Evolutionary conservation across 176 grass and related monocot genomes (phyloP).

Genomic region (Carex cristatella): DNA sequence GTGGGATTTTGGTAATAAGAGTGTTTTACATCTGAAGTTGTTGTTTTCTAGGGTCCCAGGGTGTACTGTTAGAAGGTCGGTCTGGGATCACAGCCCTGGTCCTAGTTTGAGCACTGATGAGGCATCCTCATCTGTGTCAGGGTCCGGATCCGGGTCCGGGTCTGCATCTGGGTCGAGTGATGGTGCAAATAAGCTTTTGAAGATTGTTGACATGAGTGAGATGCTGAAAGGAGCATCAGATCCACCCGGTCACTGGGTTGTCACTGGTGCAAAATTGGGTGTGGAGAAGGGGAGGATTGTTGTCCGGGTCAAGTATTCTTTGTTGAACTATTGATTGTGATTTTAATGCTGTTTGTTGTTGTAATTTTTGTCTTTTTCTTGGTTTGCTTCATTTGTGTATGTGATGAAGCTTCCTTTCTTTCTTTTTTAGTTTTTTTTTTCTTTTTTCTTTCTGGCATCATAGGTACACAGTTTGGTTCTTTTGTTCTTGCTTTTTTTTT

Average conservation of each 20-base stretch:
- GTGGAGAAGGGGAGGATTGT: constrained; percentile 89
- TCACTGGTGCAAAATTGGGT: constrained; percentile 94
- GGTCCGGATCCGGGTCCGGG: constrained; percentile 13
- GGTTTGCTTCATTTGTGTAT: constrained; percentile 39
- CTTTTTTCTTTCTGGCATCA: constrained; percentile 35
- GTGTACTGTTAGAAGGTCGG: constrained; percentile 94
- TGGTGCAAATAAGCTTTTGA: constrained; percentile 62
- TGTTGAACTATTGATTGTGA: constrained; percentile 88
- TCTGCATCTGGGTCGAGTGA: constrained; percentile 42
- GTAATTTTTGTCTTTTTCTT: neutral
- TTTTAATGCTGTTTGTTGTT: constrained; percentile 39
- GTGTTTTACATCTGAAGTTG: constrained; percentile 84
- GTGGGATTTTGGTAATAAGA: constrained; percentile 92
- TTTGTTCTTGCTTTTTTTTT: constrained; percentile 33
- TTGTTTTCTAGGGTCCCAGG: constrained; percentile 94
- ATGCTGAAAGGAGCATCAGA: constrained; percentile 78
- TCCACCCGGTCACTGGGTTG: constrained; percentile 87
- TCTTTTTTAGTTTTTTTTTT: constrained; percentile 41
- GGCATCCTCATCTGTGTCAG: constrained; percentile 40
- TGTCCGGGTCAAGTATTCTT: constrained; percentile 92
- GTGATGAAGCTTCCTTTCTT: constrained; percentile 39
- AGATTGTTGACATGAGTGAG: constrained; percentile 86
- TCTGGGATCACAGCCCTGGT: constrained; percentile 89
- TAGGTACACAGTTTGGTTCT: constrained; percentile 40
- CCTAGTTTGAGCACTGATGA: constrained; percentile 44